phyloP scores from a whole-genome alignment of 345 rosid genomes.

The Balakata baccata region DNA sequence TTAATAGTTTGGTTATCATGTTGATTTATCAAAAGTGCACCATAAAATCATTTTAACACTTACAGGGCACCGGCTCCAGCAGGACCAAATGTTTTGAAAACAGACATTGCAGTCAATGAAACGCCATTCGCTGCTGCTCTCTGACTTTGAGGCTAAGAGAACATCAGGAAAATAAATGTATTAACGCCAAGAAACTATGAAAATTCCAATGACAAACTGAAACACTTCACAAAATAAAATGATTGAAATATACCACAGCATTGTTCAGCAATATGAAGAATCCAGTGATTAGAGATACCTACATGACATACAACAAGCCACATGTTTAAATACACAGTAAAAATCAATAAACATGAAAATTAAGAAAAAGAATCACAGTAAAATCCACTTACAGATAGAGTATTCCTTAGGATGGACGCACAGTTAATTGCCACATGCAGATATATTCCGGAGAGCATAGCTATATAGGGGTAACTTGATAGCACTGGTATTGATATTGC shows the following conservation, averaged over 20 bases:
- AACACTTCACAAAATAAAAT: not conserved
- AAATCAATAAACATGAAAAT: not conserved
- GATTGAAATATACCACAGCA: conserved; percentile 45
- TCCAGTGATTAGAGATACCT: conserved; percentile 50
- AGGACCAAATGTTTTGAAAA: conserved; percentile 64
- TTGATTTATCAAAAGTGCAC: no score
- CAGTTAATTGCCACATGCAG: conserved; percentile 40
- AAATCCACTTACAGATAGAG: conserved; percentile 43
- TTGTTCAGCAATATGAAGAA: conserved; percentile 50
- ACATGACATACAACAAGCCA: conserved; percentile 9
- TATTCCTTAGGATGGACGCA: conserved; percentile 46
- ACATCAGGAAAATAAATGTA: not conserved
- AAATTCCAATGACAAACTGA: not conserved
- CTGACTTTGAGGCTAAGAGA: conserved; percentile 44
- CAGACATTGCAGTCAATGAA: conserved; percentile 59
- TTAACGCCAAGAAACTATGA: not conserved
- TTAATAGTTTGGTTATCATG: no score
- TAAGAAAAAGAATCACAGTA: not conserved
- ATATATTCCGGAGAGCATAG: conserved; percentile 45
- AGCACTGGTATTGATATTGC: conserved; percentile 48
- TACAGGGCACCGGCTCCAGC: conserved; percentile 68
- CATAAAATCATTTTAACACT: conserved; percentile 23
- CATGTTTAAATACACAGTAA: not conserved
- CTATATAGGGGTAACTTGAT: conserved; percentile 44
- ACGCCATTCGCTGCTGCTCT: conserved; percentile 67